These are phyloP conservation scores for Xylaria telfairii DNA, from an alignment of 495 filamentous ascomycete genomes.

Conservation along the genomic window DNA sequence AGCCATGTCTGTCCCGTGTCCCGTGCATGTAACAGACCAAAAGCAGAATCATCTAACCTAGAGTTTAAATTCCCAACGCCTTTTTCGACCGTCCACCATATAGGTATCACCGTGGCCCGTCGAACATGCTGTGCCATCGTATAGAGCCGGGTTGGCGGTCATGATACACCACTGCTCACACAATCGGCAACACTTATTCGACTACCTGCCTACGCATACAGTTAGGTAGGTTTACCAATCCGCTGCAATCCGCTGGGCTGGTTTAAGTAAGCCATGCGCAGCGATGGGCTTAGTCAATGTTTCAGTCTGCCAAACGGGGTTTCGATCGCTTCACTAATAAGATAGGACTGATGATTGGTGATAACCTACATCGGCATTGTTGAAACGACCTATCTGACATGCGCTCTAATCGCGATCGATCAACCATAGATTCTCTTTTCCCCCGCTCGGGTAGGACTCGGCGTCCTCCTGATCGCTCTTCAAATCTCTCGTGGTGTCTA, in stretches of 20 bases:
- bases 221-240: no score
- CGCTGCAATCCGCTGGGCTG: not conserved
- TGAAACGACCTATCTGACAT: constrained; percentile 5
- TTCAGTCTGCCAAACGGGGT: not conserved
- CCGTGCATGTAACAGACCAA: not conserved
- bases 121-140: not conserved
- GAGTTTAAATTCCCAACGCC: not conserved
- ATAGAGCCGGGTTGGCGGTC: not conserved
- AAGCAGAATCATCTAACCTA: not conserved
- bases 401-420: not conserved
- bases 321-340: no score
- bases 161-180: not conserved
- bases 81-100: no score
- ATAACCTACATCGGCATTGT: not conserved
- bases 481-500: not conserved
- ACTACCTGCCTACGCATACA: no score
- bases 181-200: not conserved
- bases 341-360: not conserved
- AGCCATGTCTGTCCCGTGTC: not conserved
- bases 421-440: not conserved
- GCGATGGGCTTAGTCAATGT: not conserved
- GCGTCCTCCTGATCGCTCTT: not conserved
- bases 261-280: constrained; percentile 1
- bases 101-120: no score
- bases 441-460: not conserved